phyloP scores from a whole-genome alignment of 2,329 filamentous ascomycete genomes.

The Neonectria sp. region DNA sequence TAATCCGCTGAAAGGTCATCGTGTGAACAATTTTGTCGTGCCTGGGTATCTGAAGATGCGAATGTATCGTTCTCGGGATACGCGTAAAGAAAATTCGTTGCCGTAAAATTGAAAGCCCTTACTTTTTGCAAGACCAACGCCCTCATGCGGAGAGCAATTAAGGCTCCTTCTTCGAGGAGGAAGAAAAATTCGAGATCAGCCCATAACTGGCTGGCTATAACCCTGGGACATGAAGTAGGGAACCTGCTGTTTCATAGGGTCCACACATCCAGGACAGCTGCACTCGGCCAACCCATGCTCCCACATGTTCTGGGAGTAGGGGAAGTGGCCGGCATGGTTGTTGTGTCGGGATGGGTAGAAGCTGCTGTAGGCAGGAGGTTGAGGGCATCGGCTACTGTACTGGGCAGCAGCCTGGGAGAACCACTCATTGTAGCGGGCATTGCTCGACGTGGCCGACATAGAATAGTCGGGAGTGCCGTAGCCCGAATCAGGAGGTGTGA shows the following conservation, averaged over 20 bases:
- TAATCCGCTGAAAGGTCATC: slow-evolving; percentile 48
- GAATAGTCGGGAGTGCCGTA: slow-evolving; percentile 74
- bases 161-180: slow-evolving; percentile 26
- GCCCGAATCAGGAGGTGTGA: slow-evolving; percentile 74
- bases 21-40: slow-evolving; percentile 55
- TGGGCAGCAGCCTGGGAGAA: slow-evolving; percentile 63
- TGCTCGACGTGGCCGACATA: slow-evolving; percentile 68
- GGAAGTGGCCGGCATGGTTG: slow-evolving; percentile 60
- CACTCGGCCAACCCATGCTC: slow-evolving; percentile 67
- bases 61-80: slow-evolving; percentile 53
- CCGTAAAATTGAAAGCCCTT: slow-evolving; percentile 49
- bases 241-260: slow-evolving; percentile 62
- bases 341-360: slow-evolving; percentile 60
- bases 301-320: slow-evolving; percentile 65
- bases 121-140: slow-evolving; percentile 46
- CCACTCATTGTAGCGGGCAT: slow-evolving; percentile 72
- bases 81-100: slow-evolving; percentile 52
- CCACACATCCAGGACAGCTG: slow-evolving; percentile 63
- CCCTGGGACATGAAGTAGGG: slow-evolving; percentile 64
- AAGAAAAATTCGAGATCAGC: slow-evolving; percentile 53
- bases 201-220: slow-evolving; percentile 71
- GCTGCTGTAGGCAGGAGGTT: slow-evolving; percentile 57
- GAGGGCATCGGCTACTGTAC: slow-evolving; percentile 62
- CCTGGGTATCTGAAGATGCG: slow-evolving; percentile 58
- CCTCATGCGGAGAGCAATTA: slow-evolving; percentile 40